Percentiles rank a stretch among this genome's conserved stretches.
Conservation (phyloP, 257 asterid genomes). For the Ophiorrhiza pumila region DNA sequence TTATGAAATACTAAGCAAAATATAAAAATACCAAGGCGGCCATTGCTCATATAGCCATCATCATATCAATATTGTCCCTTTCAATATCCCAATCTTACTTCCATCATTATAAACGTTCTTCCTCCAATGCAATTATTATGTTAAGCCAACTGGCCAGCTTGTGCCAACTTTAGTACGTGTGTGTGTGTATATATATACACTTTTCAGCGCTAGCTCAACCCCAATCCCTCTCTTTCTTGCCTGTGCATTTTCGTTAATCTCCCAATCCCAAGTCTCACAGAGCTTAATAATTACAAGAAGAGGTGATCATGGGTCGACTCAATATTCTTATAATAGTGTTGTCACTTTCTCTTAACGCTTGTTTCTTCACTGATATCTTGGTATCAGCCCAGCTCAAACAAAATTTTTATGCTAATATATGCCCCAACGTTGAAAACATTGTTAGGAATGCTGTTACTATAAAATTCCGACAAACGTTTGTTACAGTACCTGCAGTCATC, state of each 20-base stretch:
- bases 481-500: slow-evolving; percentile 59
- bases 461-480: slow-evolving; percentile 61
- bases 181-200: background rate
- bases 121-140: slow-evolving; percentile 21
- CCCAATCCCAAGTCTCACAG: background rate
- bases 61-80: slow-evolving; percentile 16
- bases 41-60: background rate
- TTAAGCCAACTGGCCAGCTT: slow-evolving; percentile 53
- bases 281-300: background rate
- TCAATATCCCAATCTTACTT: slow-evolving; percentile 8
- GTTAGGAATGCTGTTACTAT: slow-evolving; percentile 48
- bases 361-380: slow-evolving; percentile 23
- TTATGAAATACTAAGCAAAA: background rate
- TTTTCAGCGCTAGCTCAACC: background rate
- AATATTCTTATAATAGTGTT: slow-evolving; percentile 14
- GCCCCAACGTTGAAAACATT: slow-evolving; percentile 71
- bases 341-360: slow-evolving; percentile 25
- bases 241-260: background rate
- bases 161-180: background rate
- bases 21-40: slow-evolving; percentile 8
- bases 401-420: slow-evolving; percentile 46
- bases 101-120: slow-evolving; percentile 3
- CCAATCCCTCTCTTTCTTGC: background rate
- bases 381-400: slow-evolving; percentile 46
- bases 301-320: slow-evolving; percentile 34